Evolutionary conservation across 768 basidiomycete genomes (phyloP).

Genomic region (Botryobasidium botryosum): DNA sequence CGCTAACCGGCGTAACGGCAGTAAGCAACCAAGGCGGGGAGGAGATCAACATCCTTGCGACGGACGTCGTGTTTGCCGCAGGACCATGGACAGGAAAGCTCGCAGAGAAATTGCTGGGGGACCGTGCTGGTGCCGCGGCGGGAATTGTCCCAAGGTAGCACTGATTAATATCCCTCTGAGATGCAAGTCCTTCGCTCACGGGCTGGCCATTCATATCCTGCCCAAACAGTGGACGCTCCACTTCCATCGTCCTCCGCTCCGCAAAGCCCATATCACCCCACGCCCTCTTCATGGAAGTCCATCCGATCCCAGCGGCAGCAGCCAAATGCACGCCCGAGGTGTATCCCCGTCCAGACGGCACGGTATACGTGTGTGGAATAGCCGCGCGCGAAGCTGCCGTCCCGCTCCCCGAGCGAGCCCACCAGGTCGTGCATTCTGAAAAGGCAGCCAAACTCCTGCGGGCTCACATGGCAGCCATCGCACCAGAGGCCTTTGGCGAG

Average conservation of each 20-base stretch:
- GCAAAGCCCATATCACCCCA: constrained; percentile 17
- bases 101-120: constrained; percentile 17
- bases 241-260: constrained; percentile 13
- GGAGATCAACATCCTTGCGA: constrained; percentile 8
- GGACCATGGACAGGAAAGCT: constrained; percentile 29
- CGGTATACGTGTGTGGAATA: constrained; percentile 16
- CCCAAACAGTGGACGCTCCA: constrained; percentile 4
- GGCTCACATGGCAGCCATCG: constrained; percentile 2
- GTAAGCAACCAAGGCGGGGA: constrained; percentile 2
- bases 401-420: constrained; percentile 18
- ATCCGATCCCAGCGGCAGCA: constrained; percentile 17
- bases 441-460: constrained; percentile 6
- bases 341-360: constrained; percentile 21
- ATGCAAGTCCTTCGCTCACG: background rate
- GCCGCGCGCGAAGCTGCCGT: constrained; percentile 10
- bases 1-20: background rate
- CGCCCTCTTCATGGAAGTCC: constrained; percentile 26
- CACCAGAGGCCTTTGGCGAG: too few relatives aligned
- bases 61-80: constrained; percentile 25
- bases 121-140: constrained; percentile 8
- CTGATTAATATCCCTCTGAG: background rate
- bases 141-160: constrained; percentile 8
- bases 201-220: background rate
- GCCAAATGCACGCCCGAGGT: constrained; percentile 24
- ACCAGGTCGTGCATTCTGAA: constrained; percentile 2